These are phyloP conservation scores for Penicillium sp. DNA, from an alignment of 2,329 filamentous ascomycete genomes.

Conservation along the genomic window DNA sequence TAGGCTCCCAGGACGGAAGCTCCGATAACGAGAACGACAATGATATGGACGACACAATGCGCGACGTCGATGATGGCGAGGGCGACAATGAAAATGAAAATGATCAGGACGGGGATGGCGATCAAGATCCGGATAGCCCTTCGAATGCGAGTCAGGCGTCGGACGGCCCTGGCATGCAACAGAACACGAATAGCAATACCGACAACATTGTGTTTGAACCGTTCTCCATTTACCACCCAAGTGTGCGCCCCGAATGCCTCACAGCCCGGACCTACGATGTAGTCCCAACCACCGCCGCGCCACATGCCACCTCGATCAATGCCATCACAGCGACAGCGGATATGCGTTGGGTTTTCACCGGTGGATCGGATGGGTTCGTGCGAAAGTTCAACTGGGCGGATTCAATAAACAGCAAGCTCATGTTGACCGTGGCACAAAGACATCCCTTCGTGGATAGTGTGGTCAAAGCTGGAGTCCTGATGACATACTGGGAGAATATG, in stretches of 20 bases:
- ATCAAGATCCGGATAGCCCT: conserved; percentile 40
- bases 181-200: conserved; percentile 48
- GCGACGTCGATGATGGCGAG: conserved; percentile 44
- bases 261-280: conserved; percentile 86
- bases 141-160: conserved; percentile 44
- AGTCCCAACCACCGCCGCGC: conserved; percentile 92
- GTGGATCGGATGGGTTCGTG: conserved; percentile 92
- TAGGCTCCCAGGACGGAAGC: conserved; percentile 51
- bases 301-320: conserved; percentile 94
- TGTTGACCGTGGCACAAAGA: conserved; percentile 89
- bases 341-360: conserved; percentile 91
- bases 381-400: conserved; percentile 94
- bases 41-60: conserved; percentile 45
- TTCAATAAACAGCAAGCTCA: conserved; percentile 90
- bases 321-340: conserved; percentile 88
- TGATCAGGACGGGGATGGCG: conserved; percentile 26
- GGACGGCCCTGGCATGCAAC: conserved; percentile 38
- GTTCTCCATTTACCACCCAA: conserved; percentile 55
- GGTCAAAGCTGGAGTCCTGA: conserved; percentile 86
- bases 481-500: conserved; percentile 99
- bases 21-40: conserved; percentile 46
- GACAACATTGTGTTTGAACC: conserved; percentile 34
- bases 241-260: conserved; percentile 73
- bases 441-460: conserved; percentile 98
- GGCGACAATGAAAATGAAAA: conserved; percentile 31